Conservation (phyloP, 2,329 filamentous ascomycete species). For the Colletotrichum scovillei region DNA sequence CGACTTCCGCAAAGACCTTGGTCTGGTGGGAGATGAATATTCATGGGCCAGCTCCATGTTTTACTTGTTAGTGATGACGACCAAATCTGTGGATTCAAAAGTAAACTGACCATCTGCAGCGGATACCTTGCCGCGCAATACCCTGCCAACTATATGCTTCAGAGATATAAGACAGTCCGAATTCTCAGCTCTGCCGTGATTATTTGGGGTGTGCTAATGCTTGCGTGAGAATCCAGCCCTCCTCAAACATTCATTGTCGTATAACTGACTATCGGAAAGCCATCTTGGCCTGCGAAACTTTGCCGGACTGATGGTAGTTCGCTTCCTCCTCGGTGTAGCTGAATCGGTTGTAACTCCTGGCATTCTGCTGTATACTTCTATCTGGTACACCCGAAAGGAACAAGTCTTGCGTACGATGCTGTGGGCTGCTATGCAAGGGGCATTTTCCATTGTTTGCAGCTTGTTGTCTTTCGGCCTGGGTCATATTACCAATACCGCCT, state of each 20-base stretch:
- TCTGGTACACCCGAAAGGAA: conserved; percentile 33
- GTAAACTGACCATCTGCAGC: no score
- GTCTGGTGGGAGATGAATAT: conserved; percentile 33
- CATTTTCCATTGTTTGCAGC: conserved; percentile 36
- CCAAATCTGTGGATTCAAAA: neutral
- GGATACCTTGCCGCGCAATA: neutral
- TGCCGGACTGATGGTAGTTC: conserved; percentile 31
- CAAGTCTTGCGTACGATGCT: conserved; percentile 28
- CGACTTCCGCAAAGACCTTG: conserved; percentile 38
- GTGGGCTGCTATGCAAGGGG: conserved; percentile 12
- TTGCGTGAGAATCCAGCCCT: conserved; percentile 32
- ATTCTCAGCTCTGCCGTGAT: conserved; percentile 36
- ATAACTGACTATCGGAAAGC: neutral
- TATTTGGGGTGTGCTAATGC: conserved; percentile 37
- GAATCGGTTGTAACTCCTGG: conserved; percentile 35
- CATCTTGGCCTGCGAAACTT: conserved; percentile 37
- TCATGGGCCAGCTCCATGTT: conserved; percentile 16
- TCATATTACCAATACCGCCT: conserved; percentile 35
- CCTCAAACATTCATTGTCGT: neutral
- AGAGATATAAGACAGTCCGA: conserved; percentile 36
- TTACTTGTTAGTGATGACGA: neutral
- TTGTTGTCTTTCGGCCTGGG: conserved; percentile 39
- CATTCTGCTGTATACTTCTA: conserved; percentile 11
- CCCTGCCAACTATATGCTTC: conserved; percentile 23
- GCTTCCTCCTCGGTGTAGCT: conserved; percentile 35